Base-by-base conservation (phyloP, 2,329 filamentous ascomycete genomes). In the Drechslera avenae region DNA sequence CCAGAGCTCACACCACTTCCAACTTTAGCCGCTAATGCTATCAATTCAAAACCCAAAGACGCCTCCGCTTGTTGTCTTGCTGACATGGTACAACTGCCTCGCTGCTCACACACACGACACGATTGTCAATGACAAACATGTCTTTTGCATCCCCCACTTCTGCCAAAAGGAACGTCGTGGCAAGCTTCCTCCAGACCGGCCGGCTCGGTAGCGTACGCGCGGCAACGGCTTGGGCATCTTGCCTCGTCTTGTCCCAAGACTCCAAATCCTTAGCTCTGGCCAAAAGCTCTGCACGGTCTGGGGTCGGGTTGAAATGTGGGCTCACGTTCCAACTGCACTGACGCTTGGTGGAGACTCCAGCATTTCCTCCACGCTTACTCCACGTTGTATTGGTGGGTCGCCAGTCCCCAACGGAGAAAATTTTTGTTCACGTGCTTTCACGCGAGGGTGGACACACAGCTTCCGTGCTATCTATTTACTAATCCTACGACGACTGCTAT, bases 221-320 rank as follows among this genome's bases (percentile, higher is more conserved):
- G 42, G 48, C 48, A 36, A 47, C 36, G 36, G 44, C 42, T 41
- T 47, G 43, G 36, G 36, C 42, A 42, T 32, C 49, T 52, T 52
- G 49, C 23, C 32, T 47, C 19, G 23, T 36, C 49, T 52, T 52
- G 19, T 48, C 49, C 49, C 43, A 52, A 52, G 37, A 48, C 28
- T 32, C 48, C 49, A 48, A 39, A 32, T 17, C 19, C 18, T 48
- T 18, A 28, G 26, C 26, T 28, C 26, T 23, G 6, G 49, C 13
- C 44, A 39, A 48, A 33, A 52, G 49, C 49, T 42, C 33, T 31
- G 44, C 26, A n/a, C 32, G 26, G 34, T 26, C 17, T 43, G 17
- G 37, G n/a, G 16, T 32, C 19, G 37, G 33, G 47, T 7, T 13
- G 16, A 32, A 39, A 32, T 14, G 37, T 37, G 32, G 45, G 37